Percentiles rank a stretch among this genome's conserved stretches.
These are phyloP conservation scores for Leptodermis oblonga DNA, from an alignment of 257 asterid genomes.

Conservation along the genomic window DNA sequence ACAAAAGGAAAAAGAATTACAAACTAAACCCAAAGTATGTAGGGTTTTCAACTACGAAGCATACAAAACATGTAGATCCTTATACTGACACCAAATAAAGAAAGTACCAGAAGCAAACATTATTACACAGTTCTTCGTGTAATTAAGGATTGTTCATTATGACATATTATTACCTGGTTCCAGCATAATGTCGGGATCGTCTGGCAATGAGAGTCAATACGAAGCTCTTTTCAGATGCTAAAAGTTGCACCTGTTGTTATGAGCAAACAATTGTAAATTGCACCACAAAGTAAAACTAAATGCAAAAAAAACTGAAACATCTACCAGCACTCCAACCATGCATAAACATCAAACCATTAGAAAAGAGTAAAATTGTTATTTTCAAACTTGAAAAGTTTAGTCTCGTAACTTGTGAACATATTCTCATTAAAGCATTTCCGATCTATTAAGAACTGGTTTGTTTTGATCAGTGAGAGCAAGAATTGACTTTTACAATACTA, in stretches of 20 bases:
- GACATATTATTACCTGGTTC: slow-evolving; percentile 68
- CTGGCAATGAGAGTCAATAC: slow-evolving; percentile 75
- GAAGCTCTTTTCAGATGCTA: slow-evolving; percentile 53
- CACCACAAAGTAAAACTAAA: neutral
- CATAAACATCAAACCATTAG: neutral
- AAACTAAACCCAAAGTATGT: neutral
- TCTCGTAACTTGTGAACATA: neutral
- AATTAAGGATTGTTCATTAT: neutral
- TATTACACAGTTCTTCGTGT: neutral
- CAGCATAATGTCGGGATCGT: slow-evolving; percentile 96
- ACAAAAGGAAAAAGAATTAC: slow-evolving; percentile 14
- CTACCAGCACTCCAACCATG: neutral
- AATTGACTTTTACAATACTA: neutral
- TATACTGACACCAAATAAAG: neutral
- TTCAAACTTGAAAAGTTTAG: neutral
- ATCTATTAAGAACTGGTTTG: neutral
- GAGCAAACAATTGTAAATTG: slow-evolving; percentile 12
- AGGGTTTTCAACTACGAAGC: neutral
- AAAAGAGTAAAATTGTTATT: neutral
- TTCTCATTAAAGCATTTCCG: neutral
- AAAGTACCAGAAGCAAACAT: neutral
- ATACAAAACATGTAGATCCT: neutral
- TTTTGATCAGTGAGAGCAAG: neutral
- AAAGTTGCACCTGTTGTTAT: slow-evolving; percentile 54
- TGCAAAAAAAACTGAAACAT: neutral